Evolutionary conservation across 352 stramenopile genomes (phyloP).

Genomic region (Phytophthora citrophthora): DNA sequence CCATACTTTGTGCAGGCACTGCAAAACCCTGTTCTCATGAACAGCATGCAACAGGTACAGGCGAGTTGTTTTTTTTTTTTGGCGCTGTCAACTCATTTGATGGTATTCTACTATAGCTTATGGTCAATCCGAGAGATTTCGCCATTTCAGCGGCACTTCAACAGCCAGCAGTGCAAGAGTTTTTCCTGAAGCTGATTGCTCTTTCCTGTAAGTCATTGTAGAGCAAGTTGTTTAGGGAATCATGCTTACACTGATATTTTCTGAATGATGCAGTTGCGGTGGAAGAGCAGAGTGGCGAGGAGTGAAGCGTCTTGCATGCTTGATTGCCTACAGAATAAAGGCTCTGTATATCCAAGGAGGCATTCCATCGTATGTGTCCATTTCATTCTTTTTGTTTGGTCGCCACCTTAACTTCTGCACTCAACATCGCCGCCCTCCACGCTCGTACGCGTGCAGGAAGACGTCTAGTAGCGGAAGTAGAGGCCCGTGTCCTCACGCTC

Average conservation of each 20-base stretch:
- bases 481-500: slow-evolving; percentile 81
- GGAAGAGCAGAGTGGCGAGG: slow-evolving; percentile 31
- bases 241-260: slow-evolving; percentile 6
- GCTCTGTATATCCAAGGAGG: neutral
- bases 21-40: slow-evolving; percentile 55
- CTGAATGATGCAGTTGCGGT: slow-evolving; percentile 30
- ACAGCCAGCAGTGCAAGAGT: slow-evolving; percentile 51
- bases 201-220: slow-evolving; percentile 50
- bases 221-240: neutral
- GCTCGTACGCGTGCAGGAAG: slow-evolving; percentile 8
- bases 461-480: slow-evolving; percentile 91
- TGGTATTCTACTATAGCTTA: slow-evolving; percentile 44
- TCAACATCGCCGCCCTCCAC: slow-evolving; percentile 12
- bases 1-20: slow-evolving; percentile 62
- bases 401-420: slow-evolving; percentile 28
- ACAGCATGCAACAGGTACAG: slow-evolving; percentile 67
- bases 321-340: slow-evolving; percentile 9
- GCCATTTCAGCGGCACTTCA: slow-evolving; percentile 36
- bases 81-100: neutral
- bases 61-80: neutral
- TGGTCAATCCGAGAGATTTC: slow-evolving; percentile 57
- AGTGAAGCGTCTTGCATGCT: slow-evolving; percentile 10
- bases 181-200: slow-evolving; percentile 71
- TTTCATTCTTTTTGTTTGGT: slow-evolving; percentile 50
- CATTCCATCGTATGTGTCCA: slow-evolving; percentile 29